phyloP scores from a whole-genome alignment of 495 filamentous ascomycete genomes.

The Penicillium maclennaniae region DNA sequence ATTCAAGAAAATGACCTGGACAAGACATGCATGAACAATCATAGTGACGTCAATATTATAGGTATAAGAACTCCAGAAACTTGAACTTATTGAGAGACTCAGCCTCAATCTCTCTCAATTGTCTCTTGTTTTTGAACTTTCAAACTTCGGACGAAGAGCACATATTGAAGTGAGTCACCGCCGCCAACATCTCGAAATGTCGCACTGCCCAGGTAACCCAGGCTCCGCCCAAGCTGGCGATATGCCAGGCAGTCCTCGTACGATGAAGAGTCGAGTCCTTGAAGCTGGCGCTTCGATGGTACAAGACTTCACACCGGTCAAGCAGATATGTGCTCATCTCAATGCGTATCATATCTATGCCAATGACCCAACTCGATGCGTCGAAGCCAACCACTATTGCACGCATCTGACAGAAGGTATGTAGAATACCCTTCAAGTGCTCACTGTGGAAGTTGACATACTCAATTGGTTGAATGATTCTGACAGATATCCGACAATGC shows the following conservation, averaged over 20 bases:
- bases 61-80: background rate
- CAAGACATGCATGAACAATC: conserved; percentile 1
- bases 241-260: conserved; percentile 48
- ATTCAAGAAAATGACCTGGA: background rate
- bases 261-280: conserved; percentile 55
- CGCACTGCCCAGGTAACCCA: background rate
- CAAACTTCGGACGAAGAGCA: background rate
- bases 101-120: too few relatives aligned
- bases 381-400: conserved; percentile 87
- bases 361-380: conserved; percentile 58
- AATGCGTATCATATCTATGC: conserved; percentile 85
- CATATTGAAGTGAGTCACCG: background rate
- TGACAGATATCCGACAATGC: conserved; percentile 68
- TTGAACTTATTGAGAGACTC: background rate
- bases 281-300: conserved; percentile 60
- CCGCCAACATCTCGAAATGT: conserved; percentile 6
- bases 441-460: background rate
- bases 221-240: conserved; percentile 26
- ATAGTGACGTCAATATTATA: conserved; percentile 11
- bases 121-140: too few relatives aligned
- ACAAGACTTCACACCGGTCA: conserved; percentile 69
- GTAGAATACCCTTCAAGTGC: background rate
- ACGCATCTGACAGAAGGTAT: conserved; percentile 66
- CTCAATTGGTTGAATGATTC: background rate
- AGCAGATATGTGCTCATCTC: conserved; percentile 76